Evolutionary conservation across 352 stramenopile species (phyloP), one percentile per base, ranked within the genome.

Genomic region (Peronospora tabacina): DNA sequence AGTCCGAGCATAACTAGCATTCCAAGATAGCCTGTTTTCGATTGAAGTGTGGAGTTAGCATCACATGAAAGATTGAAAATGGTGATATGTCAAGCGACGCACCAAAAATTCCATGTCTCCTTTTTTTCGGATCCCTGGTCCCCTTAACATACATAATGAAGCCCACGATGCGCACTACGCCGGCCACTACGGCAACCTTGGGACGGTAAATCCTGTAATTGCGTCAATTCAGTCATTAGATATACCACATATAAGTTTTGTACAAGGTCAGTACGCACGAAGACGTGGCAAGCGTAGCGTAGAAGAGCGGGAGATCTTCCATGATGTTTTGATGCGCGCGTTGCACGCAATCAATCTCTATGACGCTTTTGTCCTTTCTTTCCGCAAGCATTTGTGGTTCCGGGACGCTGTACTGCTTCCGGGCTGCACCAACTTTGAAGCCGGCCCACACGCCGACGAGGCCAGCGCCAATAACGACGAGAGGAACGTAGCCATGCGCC

Each of bases 271-370:
- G 16, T 26, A 72, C 58, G 41, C 68, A 79, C 65, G 65, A 65
- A 24, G 66, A 66, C 10, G 60, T 68, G 22, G 68, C 47, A 29
- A 76, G 66, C 44, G 66, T 55, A 10, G 51, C 51, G 40, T 66
- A 70, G 44, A 75, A 75, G 15, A 61, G 39, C 19, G 66, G 63
- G 35, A 75, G 32, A 32, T 76, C 65, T 61, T 94, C 85, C 19
- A 90, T 70, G 30, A 90, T 69, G 45, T 94, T 85, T 47, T 95
- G 82, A 58, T 94, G 82, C 1, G 64, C 72, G 45, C 83, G 65
- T 57, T 94, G 83, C 39, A 92, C 58, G 52, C 74, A 88, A 68
- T 95, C 94, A 63, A 94, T 95, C 11, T 63, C 67, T 28, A 55
- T 74, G 41, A 63, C 76, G 37, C 92, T 56, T 38, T 85, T 78